Conservation (phyloP, 2,329 filamentous ascomycete genomes). For the Trichoderma pleuroti region DNA sequence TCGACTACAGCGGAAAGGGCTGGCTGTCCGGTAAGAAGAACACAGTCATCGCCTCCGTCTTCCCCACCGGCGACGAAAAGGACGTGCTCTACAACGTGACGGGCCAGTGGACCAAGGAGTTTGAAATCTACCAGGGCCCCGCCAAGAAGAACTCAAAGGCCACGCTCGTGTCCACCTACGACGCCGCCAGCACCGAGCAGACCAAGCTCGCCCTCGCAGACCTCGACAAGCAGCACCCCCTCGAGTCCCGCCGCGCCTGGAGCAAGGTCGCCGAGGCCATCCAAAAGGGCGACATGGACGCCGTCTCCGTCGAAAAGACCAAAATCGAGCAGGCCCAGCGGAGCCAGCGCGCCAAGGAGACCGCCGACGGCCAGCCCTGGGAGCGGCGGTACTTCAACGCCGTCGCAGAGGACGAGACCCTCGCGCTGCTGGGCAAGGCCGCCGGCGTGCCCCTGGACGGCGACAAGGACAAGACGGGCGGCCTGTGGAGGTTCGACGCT, state of each 20-base stretch:
- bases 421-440: constrained; percentile 42
- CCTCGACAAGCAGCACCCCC: constrained; percentile 75
- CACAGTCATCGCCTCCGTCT: constrained; percentile 72
- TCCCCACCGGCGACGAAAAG: constrained; percentile 66
- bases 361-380: constrained; percentile 73
- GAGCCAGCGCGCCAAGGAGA: constrained; percentile 67
- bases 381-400: constrained; percentile 75
- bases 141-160: constrained; percentile 48
- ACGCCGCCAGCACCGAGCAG: constrained; percentile 53
- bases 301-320: constrained; percentile 72
- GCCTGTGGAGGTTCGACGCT: constrained; percentile 57
- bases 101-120: constrained; percentile 85
- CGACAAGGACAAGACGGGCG: constrained; percentile 58
- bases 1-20: constrained; percentile 90
- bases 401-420: constrained; percentile 45
- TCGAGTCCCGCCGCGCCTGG: constrained; percentile 89
- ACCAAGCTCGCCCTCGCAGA: constrained; percentile 69
- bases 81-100: constrained; percentile 75
- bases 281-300: constrained; percentile 76
- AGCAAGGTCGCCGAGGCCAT: constrained; percentile 79
- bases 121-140: constrained; percentile 69
- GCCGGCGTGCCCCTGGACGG: constrained; percentile 50
- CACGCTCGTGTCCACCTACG: constrained; percentile 56
- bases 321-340: constrained; percentile 89
- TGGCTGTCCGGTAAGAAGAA: constrained; percentile 98